Percentiles rank a stretch among this genome's conserved stretches.
Conservation (phyloP, 2,329 filamentous ascomycete species). For the Monilinia vaccinii-corymbosi region DNA sequence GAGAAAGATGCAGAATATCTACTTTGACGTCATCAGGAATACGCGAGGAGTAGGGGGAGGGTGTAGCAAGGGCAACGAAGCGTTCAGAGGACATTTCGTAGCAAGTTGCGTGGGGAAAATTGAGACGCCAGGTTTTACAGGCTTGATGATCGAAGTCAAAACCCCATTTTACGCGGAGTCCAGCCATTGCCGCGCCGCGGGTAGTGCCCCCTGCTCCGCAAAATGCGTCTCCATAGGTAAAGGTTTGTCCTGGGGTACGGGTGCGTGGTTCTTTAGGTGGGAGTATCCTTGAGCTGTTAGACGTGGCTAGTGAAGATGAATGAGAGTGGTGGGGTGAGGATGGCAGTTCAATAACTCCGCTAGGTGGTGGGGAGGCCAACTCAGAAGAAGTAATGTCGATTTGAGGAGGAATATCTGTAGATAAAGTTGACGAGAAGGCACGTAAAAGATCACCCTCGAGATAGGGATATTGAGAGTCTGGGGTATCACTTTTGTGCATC, state of each 20-base stretch:
- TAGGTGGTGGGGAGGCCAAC: conserved; percentile 12
- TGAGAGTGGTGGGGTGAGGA: not conserved
- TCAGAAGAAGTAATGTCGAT: conserved; percentile 17
- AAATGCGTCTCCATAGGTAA: conserved; percentile 64
- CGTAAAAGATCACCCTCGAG: not conserved
- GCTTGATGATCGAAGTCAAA: conserved; percentile 47
- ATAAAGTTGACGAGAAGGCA: not conserved
- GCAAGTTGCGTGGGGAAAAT: conserved; percentile 33
- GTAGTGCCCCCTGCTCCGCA: conserved; percentile 66
- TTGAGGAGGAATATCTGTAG: not conserved
- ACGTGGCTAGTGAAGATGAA: not conserved
- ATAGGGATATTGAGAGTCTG: not conserved
- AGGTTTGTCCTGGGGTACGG: conserved; percentile 36
- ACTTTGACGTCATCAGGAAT: conserved; percentile 34
- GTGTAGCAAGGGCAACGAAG: conserved; percentile 35
- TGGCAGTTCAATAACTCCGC: conserved; percentile 19
- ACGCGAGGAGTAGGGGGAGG: not conserved
- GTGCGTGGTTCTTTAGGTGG: conserved; percentile 11
- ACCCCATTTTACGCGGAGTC: conserved; percentile 49
- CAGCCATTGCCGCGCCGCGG: conserved; percentile 49
- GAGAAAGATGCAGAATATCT: conserved; percentile 66
- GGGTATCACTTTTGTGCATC: not conserved
- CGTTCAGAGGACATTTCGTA: conserved; percentile 39
- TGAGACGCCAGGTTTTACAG: conserved; percentile 20
- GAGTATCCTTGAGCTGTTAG: conserved; percentile 8